Conservation (phyloP, 257 asterid species). For the Parsonsia alboflavescens region DNA sequence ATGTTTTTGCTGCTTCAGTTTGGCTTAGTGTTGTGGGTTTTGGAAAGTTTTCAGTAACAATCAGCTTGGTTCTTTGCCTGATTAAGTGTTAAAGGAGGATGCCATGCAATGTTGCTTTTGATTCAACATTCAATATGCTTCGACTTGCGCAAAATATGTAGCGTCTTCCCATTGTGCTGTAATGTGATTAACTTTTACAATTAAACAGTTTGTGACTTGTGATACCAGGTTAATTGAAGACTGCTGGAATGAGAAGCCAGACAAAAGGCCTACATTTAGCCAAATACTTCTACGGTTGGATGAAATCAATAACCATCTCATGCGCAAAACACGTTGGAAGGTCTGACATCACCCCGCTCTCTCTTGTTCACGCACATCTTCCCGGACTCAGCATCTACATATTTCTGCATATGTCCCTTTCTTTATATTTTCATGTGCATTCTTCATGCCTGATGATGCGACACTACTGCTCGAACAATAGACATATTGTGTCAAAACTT, state of each 20-base stretch:
- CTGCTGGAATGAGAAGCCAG: conserved; percentile 62
- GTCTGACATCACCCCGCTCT: conserved; percentile 19
- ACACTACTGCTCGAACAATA: neutral
- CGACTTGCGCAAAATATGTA: neutral
- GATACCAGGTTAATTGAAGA: conserved; percentile 63
- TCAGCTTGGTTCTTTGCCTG: neutral
- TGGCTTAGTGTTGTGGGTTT: neutral
- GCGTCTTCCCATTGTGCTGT: neutral
- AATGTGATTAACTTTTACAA: neutral
- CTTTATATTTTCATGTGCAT: neutral
- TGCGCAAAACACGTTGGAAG: conserved; percentile 66
- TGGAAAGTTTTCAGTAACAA: neutral
- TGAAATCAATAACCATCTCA: conserved; percentile 35
- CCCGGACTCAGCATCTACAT: neutral
- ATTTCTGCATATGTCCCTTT: neutral
- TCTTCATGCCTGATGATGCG: neutral
- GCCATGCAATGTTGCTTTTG: neutral
- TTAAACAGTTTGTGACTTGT: conserved; percentile 16
- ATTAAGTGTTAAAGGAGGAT: neutral
- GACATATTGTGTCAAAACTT: neutral
- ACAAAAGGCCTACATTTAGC: conserved; percentile 55
- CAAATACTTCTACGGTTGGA: conserved; percentile 57
- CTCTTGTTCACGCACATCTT: neutral
- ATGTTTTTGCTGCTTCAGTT: neutral
- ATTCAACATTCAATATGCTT: neutral